Evolutionary conservation across 108 stramenopile species (phyloP), one percentile per base, ranked within the genome.

Genomic region (Stephanodiscus minutulus): DNA sequence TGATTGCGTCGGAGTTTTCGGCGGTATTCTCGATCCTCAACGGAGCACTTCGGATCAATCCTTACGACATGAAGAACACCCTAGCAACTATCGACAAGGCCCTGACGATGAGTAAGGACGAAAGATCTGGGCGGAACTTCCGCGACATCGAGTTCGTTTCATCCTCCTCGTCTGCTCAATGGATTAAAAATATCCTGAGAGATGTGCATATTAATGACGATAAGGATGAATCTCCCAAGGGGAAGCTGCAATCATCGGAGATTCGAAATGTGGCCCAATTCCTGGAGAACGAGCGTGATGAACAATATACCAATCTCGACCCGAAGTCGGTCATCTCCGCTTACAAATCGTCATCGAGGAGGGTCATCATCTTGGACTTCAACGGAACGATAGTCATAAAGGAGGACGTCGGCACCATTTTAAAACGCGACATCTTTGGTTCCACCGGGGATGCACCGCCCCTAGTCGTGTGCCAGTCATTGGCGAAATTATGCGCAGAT

Each of bases 1-100:
- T 91, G 25, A 61, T 94, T 8, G 70, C 84, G n/a, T 87, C 86
- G 0, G 93, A 94, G 61, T 92, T 92, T 68, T 86, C 89, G 10
- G 88, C 91, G 0, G 87, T 87, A 37, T 70, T 79, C 54, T 64
- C 74, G 18, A 78, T 94, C 37, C 85, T 94, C 49, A 92, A 90
- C 70, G 88, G 90, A 17, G 83, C 87, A 4, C 70, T 94, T 48
- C 71, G 85, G 28, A 78, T 94, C 55, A 92, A 90, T 74, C 91
- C 91, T 27, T 94, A 84, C 70, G 80, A 91, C 43, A 56, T 86
- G n/a, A 64, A 83, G 33, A 49, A 60, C 57, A 71, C 87, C 0
- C 70, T 86, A 13, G 58, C 73, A 5, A 68, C 79, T 21, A 24
- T 92, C 7, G 91, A 88, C 43, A 85, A 84, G 62, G 90, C 91